Evolutionary conservation across 805 yeast species (phyloP), one percentile per base, ranked within the genome.

Genomic region (Schwanniomyces occidentalis): DNA sequence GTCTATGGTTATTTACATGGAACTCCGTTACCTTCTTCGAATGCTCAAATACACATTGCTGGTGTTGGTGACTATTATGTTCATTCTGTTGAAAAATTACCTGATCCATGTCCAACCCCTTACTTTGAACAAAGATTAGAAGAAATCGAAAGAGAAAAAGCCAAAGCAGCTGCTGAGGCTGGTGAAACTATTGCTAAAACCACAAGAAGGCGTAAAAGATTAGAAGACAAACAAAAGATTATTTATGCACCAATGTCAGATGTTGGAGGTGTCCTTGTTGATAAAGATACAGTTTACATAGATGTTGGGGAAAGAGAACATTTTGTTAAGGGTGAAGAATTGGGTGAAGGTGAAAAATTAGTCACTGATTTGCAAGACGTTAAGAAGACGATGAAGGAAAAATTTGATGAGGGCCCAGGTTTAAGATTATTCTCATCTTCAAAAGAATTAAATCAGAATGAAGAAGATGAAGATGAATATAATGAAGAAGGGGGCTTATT

Each of bases 171-270:
- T n/a, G 78, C 74, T 6, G 82, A 73, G 32, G 72, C 73, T 14
- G 85, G 84, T 7, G 78, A 75, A 37, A 61, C 65, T 4, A 51
- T 73, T 3, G 73, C 81, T 2, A 70, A 75, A 20, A 74, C 80
- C 2, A 58, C 72, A 2, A 68, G 75, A 48, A 80, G 96, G 59
- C 76, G 97, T 53, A 86, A 88, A 57, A 77, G 98, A 54, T 76
- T 93, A 35, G 98, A 93, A 46, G 99, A 93, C 54, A 87, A 83
- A 49, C 95, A 88, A 56, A 93, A 90, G 58, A 78, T 88, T 46
- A 88, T 93, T 2, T 93, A 95, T 60, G 99, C 99, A 0, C 99
- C 99, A 32, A 93, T 93, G 99, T 86, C 97, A 30, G 98, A 93
- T 61, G 96, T 93, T n/a, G 97, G 97, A 38, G 99, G 99, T 58